Conservation (phyloP, 1,284 basidiomycete species). For the Singerocomus rubriflavus region DNA sequence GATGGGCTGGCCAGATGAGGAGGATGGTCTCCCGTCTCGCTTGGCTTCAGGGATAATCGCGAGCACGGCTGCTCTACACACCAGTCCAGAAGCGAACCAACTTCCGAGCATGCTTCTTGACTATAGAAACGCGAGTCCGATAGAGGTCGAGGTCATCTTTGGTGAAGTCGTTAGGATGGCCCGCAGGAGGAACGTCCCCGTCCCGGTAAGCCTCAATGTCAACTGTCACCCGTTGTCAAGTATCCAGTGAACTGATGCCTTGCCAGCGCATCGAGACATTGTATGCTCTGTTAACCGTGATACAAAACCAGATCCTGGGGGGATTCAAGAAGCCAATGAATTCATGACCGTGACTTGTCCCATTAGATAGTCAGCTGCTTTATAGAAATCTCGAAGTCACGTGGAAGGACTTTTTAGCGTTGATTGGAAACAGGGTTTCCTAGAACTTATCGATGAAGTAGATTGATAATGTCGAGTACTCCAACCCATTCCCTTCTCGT, state of each 20-base stretch:
- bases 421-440: background rate
- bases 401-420: background rate
- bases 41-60: constrained; percentile 41
- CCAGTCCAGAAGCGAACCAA: constrained; percentile 42
- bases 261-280: constrained; percentile 48
- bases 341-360: background rate
- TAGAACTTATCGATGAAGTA: background rate
- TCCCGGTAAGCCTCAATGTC: constrained; percentile 45
- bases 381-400: constrained; percentile 2
- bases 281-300: constrained; percentile 47
- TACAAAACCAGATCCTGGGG: constrained; percentile 48
- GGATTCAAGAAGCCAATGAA: constrained; percentile 16
- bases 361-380: background rate
- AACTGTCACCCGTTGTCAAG: background rate
- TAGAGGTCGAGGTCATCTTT: constrained; percentile 65
- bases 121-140: constrained; percentile 48
- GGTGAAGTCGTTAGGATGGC: constrained; percentile 60
- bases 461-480: constrained; percentile 4
- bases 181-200: constrained; percentile 40
- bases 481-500: background rate
- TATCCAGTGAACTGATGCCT: background rate
- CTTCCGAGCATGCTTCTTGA: constrained; percentile 64
- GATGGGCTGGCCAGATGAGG: constrained; percentile 47
- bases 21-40: constrained; percentile 43
- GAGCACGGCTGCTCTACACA: constrained; percentile 39